Evolutionary conservation across 2,329 filamentous ascomycete species (phyloP).

Genomic region (Karstenula rhodostoma): DNA sequence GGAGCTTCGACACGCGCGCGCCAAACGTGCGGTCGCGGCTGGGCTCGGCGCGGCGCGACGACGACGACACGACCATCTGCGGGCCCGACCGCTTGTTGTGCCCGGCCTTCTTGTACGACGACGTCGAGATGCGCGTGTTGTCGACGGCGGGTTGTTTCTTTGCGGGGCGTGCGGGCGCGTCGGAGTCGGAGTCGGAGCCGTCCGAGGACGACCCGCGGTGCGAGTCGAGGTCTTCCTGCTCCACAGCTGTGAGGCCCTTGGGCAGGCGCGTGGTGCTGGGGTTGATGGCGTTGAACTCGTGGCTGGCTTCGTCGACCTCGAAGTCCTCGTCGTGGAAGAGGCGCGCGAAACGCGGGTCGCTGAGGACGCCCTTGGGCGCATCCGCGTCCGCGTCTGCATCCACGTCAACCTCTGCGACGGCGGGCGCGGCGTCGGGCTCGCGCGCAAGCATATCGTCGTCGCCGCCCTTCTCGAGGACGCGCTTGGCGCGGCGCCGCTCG

Average conservation of each 20-base stretch:
- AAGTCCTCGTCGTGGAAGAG: conserved; percentile 96
- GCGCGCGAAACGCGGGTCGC: conserved; percentile 84
- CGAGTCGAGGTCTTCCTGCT: conserved; percentile 64
- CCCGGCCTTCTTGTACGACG: conserved; percentile 66
- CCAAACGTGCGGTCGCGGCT: conserved; percentile 65
- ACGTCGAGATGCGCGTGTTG: conserved; percentile 65
- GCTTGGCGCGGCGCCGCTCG: conserved; percentile 55
- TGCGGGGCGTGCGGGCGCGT: conserved; percentile 30
- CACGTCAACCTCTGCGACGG: conserved; percentile 34
- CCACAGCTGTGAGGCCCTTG: conserved; percentile 65
- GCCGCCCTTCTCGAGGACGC: conserved; percentile 66
- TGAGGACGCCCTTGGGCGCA: conserved; percentile 66
- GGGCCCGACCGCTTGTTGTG: conserved; percentile 53
- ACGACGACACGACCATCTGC: conserved; percentile 67
- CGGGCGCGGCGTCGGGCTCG: conserved; percentile 28
- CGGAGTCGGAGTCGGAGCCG: conserved; percentile 34
- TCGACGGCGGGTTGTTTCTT: conserved; percentile 43
- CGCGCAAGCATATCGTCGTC: conserved; percentile 57
- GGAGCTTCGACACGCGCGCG: conserved; percentile 57
- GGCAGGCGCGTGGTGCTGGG: conserved; percentile 64
- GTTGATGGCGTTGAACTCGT: conserved; percentile 88
- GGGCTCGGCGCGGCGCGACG: conserved; percentile 50
- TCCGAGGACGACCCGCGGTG: conserved; percentile 46
- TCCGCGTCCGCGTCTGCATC: conserved; percentile 30
- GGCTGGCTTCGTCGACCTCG: conserved; percentile 85